Conservation (phyloP, 441 rosid genomes). For the Breynia disticha region DNA sequence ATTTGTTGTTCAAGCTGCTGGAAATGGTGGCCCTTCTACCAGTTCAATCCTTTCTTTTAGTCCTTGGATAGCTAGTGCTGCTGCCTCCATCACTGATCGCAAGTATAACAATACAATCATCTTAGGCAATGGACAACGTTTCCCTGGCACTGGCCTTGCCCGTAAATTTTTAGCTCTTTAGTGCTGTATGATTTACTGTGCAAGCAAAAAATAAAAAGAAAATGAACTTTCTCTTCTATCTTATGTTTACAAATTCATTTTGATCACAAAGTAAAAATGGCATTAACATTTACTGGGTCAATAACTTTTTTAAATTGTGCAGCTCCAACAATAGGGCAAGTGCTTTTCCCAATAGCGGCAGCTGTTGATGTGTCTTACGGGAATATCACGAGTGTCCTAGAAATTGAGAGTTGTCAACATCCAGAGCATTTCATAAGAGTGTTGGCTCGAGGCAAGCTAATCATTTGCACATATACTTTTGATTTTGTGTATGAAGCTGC, state of each 20-base stretch:
- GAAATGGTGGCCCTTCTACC: slow-evolving; percentile 90
- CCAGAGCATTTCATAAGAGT: slow-evolving; percentile 28
- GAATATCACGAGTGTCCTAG: slow-evolving; percentile 19
- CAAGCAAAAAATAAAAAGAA: too few relatives aligned
- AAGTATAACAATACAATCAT: slow-evolving; percentile 48
- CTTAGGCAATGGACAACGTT: slow-evolving; percentile 64
- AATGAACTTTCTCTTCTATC: too few relatives aligned
- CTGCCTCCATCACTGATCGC: slow-evolving; percentile 80
- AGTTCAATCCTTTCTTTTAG: slow-evolving; percentile 88
- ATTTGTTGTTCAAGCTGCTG: slow-evolving; percentile 93
- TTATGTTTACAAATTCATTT: too few relatives aligned
- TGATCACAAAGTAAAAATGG: too few relatives aligned
- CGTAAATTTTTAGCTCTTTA: slow-evolving; percentile 36
- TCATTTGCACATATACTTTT: slow-evolving; percentile 37
- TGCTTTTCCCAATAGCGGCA: slow-evolving; percentile 26
- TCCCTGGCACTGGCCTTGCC: slow-evolving; percentile 82
- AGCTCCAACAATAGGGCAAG: slow-evolving; percentile 40
- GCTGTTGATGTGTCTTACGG: slow-evolving; percentile 37
- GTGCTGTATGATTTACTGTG: too few relatives aligned
- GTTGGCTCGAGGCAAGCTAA: slow-evolving; percentile 29
- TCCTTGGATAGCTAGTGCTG: slow-evolving; percentile 87
- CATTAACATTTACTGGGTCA: not conserved
- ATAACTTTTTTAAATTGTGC: slow-evolving; percentile 10
- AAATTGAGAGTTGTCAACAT: slow-evolving; percentile 35
- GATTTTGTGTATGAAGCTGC: slow-evolving; percentile 31